Evolutionary conservation across 306 rosid genomes (phyloP).

Genomic region (Cucurbita argyrosperma): DNA sequence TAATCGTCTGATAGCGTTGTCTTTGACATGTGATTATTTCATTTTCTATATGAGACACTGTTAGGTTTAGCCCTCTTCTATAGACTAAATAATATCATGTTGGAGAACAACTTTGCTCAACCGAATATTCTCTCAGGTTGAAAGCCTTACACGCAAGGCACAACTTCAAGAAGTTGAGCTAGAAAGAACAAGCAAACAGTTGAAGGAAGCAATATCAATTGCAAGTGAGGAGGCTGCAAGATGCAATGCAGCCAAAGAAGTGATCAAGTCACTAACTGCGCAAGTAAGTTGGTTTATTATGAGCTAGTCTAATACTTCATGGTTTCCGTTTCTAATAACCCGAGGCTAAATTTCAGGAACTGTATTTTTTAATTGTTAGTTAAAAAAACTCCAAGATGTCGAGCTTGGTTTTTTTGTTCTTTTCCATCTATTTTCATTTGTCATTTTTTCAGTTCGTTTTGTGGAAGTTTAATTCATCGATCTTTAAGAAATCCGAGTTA

Average conservation of each 20-base stretch:
- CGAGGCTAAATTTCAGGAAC: not conserved
- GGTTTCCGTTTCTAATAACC: not conserved
- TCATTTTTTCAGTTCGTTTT: not conserved
- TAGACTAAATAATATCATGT: not conserved
- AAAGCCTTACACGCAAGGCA: conserved; percentile 71
- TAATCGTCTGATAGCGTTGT: not conserved
- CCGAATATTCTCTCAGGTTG: conserved; percentile 43
- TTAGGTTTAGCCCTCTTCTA: not conserved
- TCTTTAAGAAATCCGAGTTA: not conserved
- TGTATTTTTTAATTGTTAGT: not conserved
- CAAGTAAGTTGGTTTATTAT: conserved; percentile 43
- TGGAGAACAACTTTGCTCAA: conserved; percentile 6
- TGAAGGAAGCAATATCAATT: conserved; percentile 81
- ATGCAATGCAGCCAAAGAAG: conserved; percentile 96
- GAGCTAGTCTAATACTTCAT: not conserved
- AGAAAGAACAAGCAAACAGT: conserved; percentile 83
- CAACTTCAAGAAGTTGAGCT: conserved; percentile 83
- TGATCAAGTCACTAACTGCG: conserved; percentile 91
- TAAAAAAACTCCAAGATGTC: not conserved
- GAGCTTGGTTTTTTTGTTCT: not conserved
- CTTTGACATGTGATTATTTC: not conserved
- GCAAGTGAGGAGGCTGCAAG: conserved; percentile 82
- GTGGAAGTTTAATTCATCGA: not conserved
- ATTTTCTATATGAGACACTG: not conserved
- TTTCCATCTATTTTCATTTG: not conserved